These are phyloP conservation scores for Leccinum idahoense DNA, from an alignment of 1,284 basidiomycete species.

Conservation along the genomic window DNA sequence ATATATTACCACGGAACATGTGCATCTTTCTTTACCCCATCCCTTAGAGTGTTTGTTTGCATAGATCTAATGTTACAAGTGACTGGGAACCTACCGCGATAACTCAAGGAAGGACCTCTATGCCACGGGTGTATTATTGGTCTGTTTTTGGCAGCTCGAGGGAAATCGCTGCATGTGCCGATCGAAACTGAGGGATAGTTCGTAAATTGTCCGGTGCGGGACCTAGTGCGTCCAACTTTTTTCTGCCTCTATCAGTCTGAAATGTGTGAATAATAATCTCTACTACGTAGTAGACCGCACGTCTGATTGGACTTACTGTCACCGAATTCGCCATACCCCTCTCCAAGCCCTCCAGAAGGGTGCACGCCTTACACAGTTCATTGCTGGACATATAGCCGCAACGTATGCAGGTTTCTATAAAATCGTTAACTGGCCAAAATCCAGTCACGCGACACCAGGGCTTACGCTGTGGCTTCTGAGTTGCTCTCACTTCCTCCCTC, in stretches of 20 bases:
- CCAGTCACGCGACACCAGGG: conserved; percentile 6
- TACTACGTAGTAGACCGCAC: background rate
- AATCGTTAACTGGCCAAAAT: background rate
- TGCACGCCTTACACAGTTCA: conserved; percentile 89
- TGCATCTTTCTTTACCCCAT: background rate
- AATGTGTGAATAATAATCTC: background rate
- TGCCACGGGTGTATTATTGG: conserved; percentile 4
- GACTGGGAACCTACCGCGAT: background rate
- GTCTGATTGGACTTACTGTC: conserved; percentile 46
- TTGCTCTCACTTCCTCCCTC: conserved; percentile 71
- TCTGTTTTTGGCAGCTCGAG: conserved; percentile 21
- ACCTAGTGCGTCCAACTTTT: conserved; percentile 56
- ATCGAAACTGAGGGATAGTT: conserved; percentile 61
- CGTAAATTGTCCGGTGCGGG: conserved; percentile 55
- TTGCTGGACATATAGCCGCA: conserved; percentile 95
- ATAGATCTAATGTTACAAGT: conserved; percentile 1
- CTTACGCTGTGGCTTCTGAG: conserved; percentile 76
- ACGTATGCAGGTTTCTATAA: conserved; percentile 76
- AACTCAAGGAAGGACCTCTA: background rate
- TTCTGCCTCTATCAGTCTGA: conserved; percentile 62
- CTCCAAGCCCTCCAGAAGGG: conserved; percentile 86
- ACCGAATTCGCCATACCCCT: conserved; percentile 66
- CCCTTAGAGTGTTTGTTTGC: background rate
- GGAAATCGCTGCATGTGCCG: conserved; percentile 27
- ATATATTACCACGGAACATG: background rate